A percentile compares a stretch with the other conserved stretches of the same genome.
These are phyloP conservation scores for Gynandropsis gynandra DNA, from an alignment of 345 rosid genomes.

Conservation along the genomic window DNA sequence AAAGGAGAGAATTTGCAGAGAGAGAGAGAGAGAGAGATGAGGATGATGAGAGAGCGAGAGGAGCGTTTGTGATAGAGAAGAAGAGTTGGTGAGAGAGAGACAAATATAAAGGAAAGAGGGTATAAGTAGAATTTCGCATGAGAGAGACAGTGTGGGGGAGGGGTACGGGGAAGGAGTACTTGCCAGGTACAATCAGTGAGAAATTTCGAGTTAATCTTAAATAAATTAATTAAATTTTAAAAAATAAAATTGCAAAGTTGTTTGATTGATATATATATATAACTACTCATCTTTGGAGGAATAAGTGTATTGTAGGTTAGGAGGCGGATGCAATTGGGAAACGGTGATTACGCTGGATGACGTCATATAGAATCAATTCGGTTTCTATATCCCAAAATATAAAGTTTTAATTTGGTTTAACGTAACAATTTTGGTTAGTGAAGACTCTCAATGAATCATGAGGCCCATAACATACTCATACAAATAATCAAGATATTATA, in stretches of 20 bases:
- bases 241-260: neutral
- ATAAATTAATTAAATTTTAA: neutral
- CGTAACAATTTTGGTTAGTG: too few species aligned
- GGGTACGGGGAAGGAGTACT: slow-evolving; percentile 41
- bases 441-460: too few species aligned
- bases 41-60: slow-evolving; percentile 10
- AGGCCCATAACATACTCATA: too few species aligned
- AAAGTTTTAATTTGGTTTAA: too few species aligned
- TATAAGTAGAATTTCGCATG: neutral
- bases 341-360: too few species aligned
- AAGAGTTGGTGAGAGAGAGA: neutral
- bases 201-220: slow-evolving; percentile 6
- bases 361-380: too few species aligned
- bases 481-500: too few species aligned
- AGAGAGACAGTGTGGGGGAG: slow-evolving; percentile 25
- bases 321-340: too few species aligned
- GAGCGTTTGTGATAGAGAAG: slow-evolving; percentile 12
- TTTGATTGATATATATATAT: too few species aligned
- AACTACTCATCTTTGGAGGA: too few species aligned
- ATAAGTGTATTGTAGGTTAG: too few species aligned
- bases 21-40: slow-evolving; percentile 10
- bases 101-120: slow-evolving; percentile 22
- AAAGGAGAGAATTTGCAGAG: neutral
- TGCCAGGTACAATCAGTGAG: slow-evolving; percentile 43
- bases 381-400: too few species aligned